Evolutionary conservation across 2,329 filamentous ascomycete genomes (phyloP), one percentile per base, ranked within the genome.

Genomic region (Graphilbum fragrans): DNA sequence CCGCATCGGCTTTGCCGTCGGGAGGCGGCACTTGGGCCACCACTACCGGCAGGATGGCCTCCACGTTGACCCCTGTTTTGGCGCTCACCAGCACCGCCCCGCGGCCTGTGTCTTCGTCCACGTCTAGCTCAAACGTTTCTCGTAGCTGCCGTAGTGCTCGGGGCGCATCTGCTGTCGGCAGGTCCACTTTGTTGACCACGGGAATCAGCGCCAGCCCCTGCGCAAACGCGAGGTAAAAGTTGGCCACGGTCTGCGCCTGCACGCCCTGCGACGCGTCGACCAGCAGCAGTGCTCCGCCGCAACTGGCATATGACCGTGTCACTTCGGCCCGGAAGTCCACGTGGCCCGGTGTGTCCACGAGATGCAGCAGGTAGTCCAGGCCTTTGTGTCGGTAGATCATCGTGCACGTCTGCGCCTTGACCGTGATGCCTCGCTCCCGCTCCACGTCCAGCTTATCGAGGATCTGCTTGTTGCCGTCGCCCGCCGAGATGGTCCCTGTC

Each of bases 321-420:
- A 98, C 92, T 62, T 98, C 92, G 37, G 92, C 92, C 42, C 92
- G 77, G 61, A 98, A 98, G 64, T 98, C 92, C 44, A 98, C 92
- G 64, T 98, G 92, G 22, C 92, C 92, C 1, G 92, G 92, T 0
- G 92, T 98, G 60, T 98, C 92, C 43, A 98, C 88, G 22, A 98
- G 72, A 61, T 98, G 92, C 23, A 98, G 70, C 43, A 98, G 72
- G 58, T 96, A 96, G 60, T 98, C 92, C 25, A 82, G 67, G 16
- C 84, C 88, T 17, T 82, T 67, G 63, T 94, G 70, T 22, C 82
- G 86, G 67, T 95, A 94, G 40, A 98, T 74, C 92, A 98, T 98
- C 42, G 82, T 92, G 63, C 92, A 96, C 43, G 92, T 96, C 67
- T 98, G 92, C 42, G 92, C 92, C 67, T 98, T 98, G 59, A 98